Evolutionary conservation across 2,329 filamentous ascomycete species (phyloP).

Genomic region (Sclerotinia trifoliorum): DNA sequence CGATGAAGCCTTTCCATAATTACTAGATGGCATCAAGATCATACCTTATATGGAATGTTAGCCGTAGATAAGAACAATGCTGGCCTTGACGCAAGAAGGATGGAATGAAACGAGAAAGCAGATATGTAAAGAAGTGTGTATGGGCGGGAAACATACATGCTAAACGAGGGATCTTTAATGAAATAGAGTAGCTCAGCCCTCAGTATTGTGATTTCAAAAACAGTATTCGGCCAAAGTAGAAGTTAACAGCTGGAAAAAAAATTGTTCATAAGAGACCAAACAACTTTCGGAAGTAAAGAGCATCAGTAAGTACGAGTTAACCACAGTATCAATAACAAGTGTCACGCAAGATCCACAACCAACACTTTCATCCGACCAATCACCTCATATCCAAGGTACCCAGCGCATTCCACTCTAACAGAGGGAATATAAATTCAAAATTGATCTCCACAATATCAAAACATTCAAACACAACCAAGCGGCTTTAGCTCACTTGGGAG

Average conservation of each 20-base stretch:
- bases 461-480: not conserved
- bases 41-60: too few relatives aligned
- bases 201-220: not conserved
- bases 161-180: not conserved
- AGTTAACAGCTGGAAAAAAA: not conserved
- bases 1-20: not conserved
- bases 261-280: not conserved
- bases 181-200: not conserved
- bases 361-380: not conserved
- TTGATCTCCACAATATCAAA: too few relatives aligned
- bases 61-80: not conserved
- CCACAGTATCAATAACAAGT: not conserved
- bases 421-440: too few relatives aligned
- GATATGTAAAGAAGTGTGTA: not conserved
- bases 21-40: not conserved
- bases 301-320: not conserved
- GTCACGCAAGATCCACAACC: not conserved
- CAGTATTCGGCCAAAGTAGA: too few relatives aligned
- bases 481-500: slow-evolving; percentile 25
- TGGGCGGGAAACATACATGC: too few relatives aligned
- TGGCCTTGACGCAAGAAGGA: not conserved
- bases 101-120: not conserved
- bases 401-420: not conserved
- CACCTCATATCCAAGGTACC: not conserved
- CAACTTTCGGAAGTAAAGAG: too few relatives aligned